phyloP scores from a whole-genome alignment of 306 rosid species.

The Carpinus viminea region DNA sequence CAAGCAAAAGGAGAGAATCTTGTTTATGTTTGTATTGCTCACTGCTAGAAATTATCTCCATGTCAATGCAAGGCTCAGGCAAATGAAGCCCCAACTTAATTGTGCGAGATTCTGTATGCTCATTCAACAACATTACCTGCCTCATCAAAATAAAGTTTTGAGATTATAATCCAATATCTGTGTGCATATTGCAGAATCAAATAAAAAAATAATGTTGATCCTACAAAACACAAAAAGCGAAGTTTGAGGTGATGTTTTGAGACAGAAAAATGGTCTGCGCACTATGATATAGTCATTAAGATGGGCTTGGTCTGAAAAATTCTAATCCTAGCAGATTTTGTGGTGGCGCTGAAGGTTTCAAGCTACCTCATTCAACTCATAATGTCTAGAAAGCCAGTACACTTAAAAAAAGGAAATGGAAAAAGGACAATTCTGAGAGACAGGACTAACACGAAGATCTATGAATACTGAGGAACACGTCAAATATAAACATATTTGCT shows the following conservation, averaged over 20 bases:
- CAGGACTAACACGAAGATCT: background rate
- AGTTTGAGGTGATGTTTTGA: background rate
- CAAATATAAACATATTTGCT: slow-evolving; percentile 4
- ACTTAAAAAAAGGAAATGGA: background rate
- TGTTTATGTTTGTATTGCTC: slow-evolving; percentile 78
- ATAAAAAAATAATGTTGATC: background rate
- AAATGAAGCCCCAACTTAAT: slow-evolving; percentile 70
- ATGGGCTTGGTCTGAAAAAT: background rate
- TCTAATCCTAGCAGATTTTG: background rate
- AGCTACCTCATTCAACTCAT: background rate
- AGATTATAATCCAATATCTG: slow-evolving; percentile 1
- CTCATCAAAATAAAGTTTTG: slow-evolving; percentile 18
- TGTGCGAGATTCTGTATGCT: slow-evolving; percentile 70
- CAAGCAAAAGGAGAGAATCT: slow-evolving; percentile 61
- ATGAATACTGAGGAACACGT: background rate
- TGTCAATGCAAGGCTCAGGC: slow-evolving; percentile 62
- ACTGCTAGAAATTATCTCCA: slow-evolving; percentile 67
- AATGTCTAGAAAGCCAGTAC: background rate
- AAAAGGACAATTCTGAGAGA: background rate
- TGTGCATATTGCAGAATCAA: background rate
- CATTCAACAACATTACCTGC: slow-evolving; percentile 78
- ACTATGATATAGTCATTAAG: background rate
- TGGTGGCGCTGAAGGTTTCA: background rate
- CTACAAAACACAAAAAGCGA: background rate
- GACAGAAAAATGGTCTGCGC: background rate